These are phyloP conservation scores for Leptographium lundbergii DNA, from an alignment of 2,329 filamentous ascomycete species.

Conservation along the genomic window DNA sequence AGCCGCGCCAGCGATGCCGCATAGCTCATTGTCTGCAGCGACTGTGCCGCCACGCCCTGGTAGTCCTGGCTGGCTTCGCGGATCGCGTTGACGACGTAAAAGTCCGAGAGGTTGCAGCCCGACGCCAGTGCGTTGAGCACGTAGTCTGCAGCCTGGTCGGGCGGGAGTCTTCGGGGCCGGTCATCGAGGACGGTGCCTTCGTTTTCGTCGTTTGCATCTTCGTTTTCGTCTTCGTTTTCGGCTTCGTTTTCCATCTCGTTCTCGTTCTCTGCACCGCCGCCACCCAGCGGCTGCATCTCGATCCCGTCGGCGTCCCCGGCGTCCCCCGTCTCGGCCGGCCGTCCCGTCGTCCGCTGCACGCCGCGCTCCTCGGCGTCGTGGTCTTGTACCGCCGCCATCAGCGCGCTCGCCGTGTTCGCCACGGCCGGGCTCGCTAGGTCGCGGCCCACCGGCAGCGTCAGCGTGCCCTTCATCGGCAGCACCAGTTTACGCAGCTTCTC, in stretches of 20 bases:
- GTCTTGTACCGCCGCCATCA: slow-evolving; percentile 25
- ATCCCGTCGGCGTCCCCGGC: slow-evolving; percentile 26
- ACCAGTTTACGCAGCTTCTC: slow-evolving; percentile 41
- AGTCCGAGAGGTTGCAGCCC: slow-evolving; percentile 41
- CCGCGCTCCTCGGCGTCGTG: slow-evolving; percentile 46
- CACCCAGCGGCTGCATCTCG: slow-evolving; percentile 28
- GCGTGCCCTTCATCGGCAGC: slow-evolving; percentile 17
- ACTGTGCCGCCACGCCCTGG: slow-evolving; percentile 35
- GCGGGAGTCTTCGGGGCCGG: slow-evolving; percentile 15
- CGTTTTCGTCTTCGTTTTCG: slow-evolving; percentile 13
- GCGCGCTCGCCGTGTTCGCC: background rate
- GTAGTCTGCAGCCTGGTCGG: slow-evolving; percentile 21
- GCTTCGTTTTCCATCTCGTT: background rate
- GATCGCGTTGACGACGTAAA: slow-evolving; percentile 38
- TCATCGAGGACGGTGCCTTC: slow-evolving; percentile 5
- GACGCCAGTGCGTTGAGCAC: slow-evolving; percentile 38
- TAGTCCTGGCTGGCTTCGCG: slow-evolving; percentile 32
- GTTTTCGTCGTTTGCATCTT: slow-evolving; percentile 11
- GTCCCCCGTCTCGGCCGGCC: slow-evolving; percentile 12
- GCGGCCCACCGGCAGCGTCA: background rate
- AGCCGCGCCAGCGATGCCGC: slow-evolving; percentile 16
- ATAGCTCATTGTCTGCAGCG: slow-evolving; percentile 41
- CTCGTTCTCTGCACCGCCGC: background rate
- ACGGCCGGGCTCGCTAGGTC: background rate
- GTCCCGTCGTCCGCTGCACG: slow-evolving; percentile 25